These are phyloP conservation scores for Ascocoryne sarcoides DNA, from an alignment of 2,329 filamentous ascomycete genomes.

Conservation along the genomic window DNA sequence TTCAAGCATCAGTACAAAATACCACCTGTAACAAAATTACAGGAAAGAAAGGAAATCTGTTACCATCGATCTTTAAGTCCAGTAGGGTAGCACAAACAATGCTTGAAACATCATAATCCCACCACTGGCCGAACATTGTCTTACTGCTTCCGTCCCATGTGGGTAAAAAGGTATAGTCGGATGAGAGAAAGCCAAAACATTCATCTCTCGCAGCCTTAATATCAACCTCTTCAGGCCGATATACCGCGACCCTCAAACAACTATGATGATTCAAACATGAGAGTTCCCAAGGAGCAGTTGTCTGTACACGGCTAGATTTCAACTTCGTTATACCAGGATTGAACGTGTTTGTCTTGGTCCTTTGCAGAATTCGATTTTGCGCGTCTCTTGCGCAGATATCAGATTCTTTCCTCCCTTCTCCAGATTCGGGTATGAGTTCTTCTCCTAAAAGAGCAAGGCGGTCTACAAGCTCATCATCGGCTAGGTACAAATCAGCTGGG, in stretches of 20 bases:
- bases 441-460: conserved; percentile 11
- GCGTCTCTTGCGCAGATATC: conserved; percentile 7
- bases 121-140: conserved; percentile 14
- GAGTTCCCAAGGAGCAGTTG: conserved; percentile 16
- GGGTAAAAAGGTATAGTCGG: conserved; percentile 15
- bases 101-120: conserved; percentile 16
- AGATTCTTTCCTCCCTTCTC: no score
- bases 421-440: no score
- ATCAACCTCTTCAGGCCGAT: conserved; percentile 10
- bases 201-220: conserved; percentile 10
- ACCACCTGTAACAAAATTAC: no score
- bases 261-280: conserved; percentile 13
- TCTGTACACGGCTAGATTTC: conserved; percentile 8
- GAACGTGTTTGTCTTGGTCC: conserved; percentile 11
- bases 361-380: conserved; percentile 5
- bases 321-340: conserved; percentile 10
- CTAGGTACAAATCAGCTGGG: not conserved
- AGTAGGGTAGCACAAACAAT: conserved; percentile 14
- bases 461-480: conserved; percentile 6
- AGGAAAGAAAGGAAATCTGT: no score
- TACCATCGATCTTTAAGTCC: conserved; percentile 10
- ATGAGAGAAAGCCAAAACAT: conserved; percentile 13
- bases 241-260: conserved; percentile 7
- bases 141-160: conserved; percentile 16
- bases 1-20: no score